Base-by-base conservation (phyloP, 2,329 filamentous ascomycete genomes). In the Esteya vermicola region DNA sequence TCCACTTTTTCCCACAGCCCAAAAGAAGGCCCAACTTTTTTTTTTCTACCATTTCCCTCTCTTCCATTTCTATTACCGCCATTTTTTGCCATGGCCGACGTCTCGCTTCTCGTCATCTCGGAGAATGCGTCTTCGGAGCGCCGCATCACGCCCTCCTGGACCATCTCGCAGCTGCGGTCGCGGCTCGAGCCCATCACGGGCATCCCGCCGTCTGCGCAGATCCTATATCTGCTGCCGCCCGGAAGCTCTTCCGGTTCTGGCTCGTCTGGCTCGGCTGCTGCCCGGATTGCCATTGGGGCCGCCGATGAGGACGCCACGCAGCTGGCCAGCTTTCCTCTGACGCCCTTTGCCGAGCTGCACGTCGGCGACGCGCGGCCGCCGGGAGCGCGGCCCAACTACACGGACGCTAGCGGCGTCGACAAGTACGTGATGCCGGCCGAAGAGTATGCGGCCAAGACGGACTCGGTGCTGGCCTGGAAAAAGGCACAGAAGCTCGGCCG, bases 401-500 rank as follows among this genome's bases (percentile, higher is more conserved):
- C 73, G 48, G 88, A 93, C 61, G 72, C 82, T 33, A 81, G 81
- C 33, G 70, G 75, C 9, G 85, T 95, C 6, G 76, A 86, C 42
- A 95, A 95, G 64, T 96, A 91, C 58, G 75, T 81, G 46, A 81
- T 98, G 70, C 84, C 86, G n/a, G 68, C 72, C 39, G 71, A 79
- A 37, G 81, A 88, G 54, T 98, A 98, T 61, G 85, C 86, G 56
- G 75, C 77, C 53, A 85, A 88, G 54, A 68, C 77, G 33, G 85
- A 95, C 60, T 89, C 82, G 4, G 91, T 98, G 13, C 72, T 95
- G 20, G 84, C 88, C 6, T 96, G 86, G 86, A 98, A 98, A 63
- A 89, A 84, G 63, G 67, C 77, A n/a, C 79, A 94, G 59, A 88
- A 93, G 57, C 74, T 96, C n/a, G 91, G 91, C 38, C 84, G 91